Evolutionary conservation across 805 yeast genomes (phyloP), one percentile per base, ranked within the genome.

Genomic region (Nakazawaea pomicola): DNA sequence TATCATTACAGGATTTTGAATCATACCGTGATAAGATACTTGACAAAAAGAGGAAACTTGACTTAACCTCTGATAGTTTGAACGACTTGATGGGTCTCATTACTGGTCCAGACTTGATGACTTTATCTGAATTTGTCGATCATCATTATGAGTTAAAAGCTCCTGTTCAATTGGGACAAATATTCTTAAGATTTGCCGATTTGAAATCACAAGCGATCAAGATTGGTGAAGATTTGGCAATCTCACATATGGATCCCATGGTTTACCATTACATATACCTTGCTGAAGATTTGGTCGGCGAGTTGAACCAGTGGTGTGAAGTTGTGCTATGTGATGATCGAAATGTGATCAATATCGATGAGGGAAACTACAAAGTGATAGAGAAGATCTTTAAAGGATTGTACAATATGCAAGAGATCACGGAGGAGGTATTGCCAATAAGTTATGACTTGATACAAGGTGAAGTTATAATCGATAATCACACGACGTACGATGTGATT

Each of bases 301-400:
- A 17, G 2, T 19, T 42, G 20, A 29, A 33, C 24, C 11, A 20
- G n/a, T 42, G 45, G 45, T 42, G 45, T 33, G 41, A 36, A 33
- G 27, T 37, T n/a, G 38, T 37, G 2, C 15, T 42, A 7, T 19
- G 28, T 11, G 28, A 42, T 21, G 28, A 14, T 18, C 19, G 28
- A 9, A 29, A 37, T 19, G n/a, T 11, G 17, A 34, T 40, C 10
- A 19, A 15, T 4, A 29, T 41, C 10, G 27, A 23, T 9, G 16
- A 27, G 6, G 12, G n/a, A 6, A 41, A 41, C 33, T n/a, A 11
- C 3, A 27, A 33, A 14, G 14, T 32, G 30, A n/a, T 29, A 4
- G 18, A 29, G 17, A 33, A 27, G 23, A 11, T 42, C 3, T 28
- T 36, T 24, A 15, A 20, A 9, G 45, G 45, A 2, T 12, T 42